A percentile compares a stretch with the other conserved stretches of the same genome.
Conservation (phyloP, 495 filamentous ascomycete species). For the Sphaerosporella brunnea region DNA sequence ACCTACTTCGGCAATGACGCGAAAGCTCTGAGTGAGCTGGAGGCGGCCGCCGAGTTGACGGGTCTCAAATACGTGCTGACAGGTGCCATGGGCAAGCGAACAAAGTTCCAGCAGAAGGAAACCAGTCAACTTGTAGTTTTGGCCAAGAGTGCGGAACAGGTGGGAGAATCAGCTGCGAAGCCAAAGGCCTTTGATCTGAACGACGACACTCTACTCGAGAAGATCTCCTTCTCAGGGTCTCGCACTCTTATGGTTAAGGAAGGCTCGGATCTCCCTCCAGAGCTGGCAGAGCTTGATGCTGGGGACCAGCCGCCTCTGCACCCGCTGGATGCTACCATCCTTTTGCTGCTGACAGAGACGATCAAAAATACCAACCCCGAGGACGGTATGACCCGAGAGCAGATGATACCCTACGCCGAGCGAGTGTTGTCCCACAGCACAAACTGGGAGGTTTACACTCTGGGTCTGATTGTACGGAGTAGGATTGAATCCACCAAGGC, state of each 20-base stretch:
- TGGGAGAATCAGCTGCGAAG: slow-evolving; percentile 12
- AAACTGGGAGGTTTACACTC: slow-evolving; percentile 97
- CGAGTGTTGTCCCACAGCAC: slow-evolving; percentile 77
- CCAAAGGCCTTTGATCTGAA: slow-evolving; percentile 61
- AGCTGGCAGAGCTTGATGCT: slow-evolving; percentile 47
- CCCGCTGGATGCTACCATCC: slow-evolving; percentile 64
- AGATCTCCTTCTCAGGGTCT: slow-evolving; percentile 55
- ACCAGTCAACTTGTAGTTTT: slow-evolving; percentile 83
- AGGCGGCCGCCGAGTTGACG: slow-evolving; percentile 41
- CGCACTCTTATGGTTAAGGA: slow-evolving; percentile 25
- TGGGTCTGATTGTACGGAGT: slow-evolving; percentile 72
- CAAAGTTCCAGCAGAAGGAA: slow-evolving; percentile 77
- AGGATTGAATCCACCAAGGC: slow-evolving; percentile 73
- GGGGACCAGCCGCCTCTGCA: slow-evolving; percentile 65
- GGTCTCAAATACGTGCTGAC: slow-evolving; percentile 70
- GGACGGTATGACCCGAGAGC: slow-evolving; percentile 74
- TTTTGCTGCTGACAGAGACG: slow-evolving; percentile 67
- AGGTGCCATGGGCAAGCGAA: slow-evolving; percentile 75
- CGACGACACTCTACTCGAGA: slow-evolving; percentile 84
- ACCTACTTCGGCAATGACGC: slow-evolving; percentile 70
- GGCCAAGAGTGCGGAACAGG: slow-evolving; percentile 45
- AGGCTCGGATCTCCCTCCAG: slow-evolving; percentile 34
- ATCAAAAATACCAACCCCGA: slow-evolving; percentile 72
- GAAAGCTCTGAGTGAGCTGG: slow-evolving; percentile 53
- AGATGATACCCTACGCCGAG: slow-evolving; percentile 76